phyloP scores from a whole-genome alignment of 495 filamentous ascomycete genomes.

The Aspergillus sclerotiicarbonarius region DNA sequence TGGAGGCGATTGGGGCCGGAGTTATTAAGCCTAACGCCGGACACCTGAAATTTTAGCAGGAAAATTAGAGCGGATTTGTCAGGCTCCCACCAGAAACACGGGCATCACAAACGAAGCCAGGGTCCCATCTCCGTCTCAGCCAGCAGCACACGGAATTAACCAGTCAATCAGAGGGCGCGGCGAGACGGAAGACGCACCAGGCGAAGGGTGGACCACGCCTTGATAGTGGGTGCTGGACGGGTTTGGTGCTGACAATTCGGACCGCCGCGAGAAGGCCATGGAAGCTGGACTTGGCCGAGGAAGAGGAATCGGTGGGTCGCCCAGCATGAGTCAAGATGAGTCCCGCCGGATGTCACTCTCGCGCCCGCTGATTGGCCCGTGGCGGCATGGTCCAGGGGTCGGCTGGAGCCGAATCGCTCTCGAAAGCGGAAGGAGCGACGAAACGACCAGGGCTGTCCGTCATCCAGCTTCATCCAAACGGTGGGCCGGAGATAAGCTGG shows the following conservation, averaged over 20 bases:
- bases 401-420: slow-evolving; percentile 1
- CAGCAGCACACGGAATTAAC: neutral
- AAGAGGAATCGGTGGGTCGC: neutral
- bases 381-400: neutral
- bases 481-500: slow-evolving; percentile 1
- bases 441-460: neutral
- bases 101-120: neutral
- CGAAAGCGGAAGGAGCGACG: neutral
- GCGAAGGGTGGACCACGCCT: neutral
- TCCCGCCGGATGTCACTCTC: neutral
- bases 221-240: too few species aligned
- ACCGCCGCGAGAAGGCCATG: neutral
- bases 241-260: neutral
- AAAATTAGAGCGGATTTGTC: slow-evolving; percentile 4
- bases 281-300: neutral
- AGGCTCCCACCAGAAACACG: neutral
- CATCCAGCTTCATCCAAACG: neutral
- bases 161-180: neutral
- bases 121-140: neutral
- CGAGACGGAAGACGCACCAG: neutral
- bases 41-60: neutral
- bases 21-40: neutral
- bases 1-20: neutral
- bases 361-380: neutral
- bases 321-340: slow-evolving; percentile 4